Base-by-base conservation (phyloP, 2,329 filamentous ascomycete genomes). In the Fusarium ramigenum region DNA sequence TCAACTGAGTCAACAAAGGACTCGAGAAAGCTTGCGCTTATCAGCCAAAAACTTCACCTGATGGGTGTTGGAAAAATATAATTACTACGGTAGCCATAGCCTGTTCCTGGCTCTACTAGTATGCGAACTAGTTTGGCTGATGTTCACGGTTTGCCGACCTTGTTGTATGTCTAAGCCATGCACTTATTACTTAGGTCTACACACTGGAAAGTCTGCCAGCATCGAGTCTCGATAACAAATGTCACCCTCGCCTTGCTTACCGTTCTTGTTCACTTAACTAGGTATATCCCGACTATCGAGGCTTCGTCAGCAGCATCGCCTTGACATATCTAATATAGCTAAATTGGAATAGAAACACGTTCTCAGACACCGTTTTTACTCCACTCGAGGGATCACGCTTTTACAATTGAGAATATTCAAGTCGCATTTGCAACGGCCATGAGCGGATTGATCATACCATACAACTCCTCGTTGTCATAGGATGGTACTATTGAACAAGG, bases 61-160 rank as follows among this genome's bases (percentile, higher is more conserved):
- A 44, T 42, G 47, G 43, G 28, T 72, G 25, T 47, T 63, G 61
- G 25, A 52, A 43, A 50, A 34, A 36, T 68, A 63, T 49, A 39
- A 30, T 69, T 74, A 64, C 70, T 66, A 60, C 68, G 58, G 68
- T 75, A 73, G 63, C 70, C 75, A 70, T 60, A 43, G 43, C 12
- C 23, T 66, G 36, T 47, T 44, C 39, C 44, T 68, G 49, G 40
- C 57, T 36, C 47, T 32, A 30, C 21, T 40, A 36, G 32, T 28
- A 46, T 54, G 40, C 50, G 18, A 52, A 39, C 28, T 56, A 36
- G 37, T 40, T 39, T 59, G 46, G 30, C 46, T 49, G 30, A 28
- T 40, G 42, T 23, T 52, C 50, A 60, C 21, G 10, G 18, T 39
- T 60, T 18, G 36, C 36, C 19, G 15, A 47, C 21, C 44, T 40